phyloP scores from a whole-genome alignment of 768 basidiomycete genomes.

The Kwoniella sp. region DNA sequence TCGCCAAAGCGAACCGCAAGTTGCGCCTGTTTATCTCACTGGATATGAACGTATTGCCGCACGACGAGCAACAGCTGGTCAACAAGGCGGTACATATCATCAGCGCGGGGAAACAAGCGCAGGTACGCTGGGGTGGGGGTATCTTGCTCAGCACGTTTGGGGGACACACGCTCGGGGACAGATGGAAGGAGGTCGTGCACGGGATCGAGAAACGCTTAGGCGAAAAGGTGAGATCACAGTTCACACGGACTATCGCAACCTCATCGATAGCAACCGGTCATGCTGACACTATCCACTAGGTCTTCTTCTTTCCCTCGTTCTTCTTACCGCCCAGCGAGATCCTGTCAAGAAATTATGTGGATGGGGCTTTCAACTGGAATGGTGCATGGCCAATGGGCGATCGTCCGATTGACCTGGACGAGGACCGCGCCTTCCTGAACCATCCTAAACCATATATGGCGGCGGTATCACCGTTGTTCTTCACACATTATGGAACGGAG shows the following conservation, averaged over 20 bases:
- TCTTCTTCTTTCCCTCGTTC: slow-evolving; percentile 49
- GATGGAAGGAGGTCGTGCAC: slow-evolving; percentile 17
- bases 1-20: slow-evolving; percentile 3
- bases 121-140: slow-evolving; percentile 27
- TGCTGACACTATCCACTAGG: slow-evolving; percentile 12
- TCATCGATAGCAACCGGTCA: neutral
- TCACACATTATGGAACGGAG: slow-evolving; percentile 48
- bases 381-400: slow-evolving; percentile 42
- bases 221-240: slow-evolving; percentile 29
- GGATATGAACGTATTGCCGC: slow-evolving; percentile 48
- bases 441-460: slow-evolving; percentile 49
- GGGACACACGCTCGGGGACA: slow-evolving; percentile 27
- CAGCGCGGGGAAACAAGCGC: neutral
- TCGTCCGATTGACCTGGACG: slow-evolving; percentile 19
- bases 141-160: slow-evolving; percentile 46
- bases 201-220: slow-evolving; percentile 17
- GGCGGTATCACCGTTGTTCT: slow-evolving; percentile 48
- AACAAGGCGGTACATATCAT: slow-evolving; percentile 19
- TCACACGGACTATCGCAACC: neutral
- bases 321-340: slow-evolving; percentile 47
- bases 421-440: slow-evolving; percentile 41
- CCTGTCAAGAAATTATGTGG: slow-evolving; percentile 32
- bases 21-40: slow-evolving; percentile 45
- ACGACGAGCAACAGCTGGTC: slow-evolving; percentile 23
- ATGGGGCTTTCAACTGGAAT: slow-evolving; percentile 49